Base-by-base conservation (phyloP, 164 flowering plant genomes). In the Vitis rotundifolia region DNA sequence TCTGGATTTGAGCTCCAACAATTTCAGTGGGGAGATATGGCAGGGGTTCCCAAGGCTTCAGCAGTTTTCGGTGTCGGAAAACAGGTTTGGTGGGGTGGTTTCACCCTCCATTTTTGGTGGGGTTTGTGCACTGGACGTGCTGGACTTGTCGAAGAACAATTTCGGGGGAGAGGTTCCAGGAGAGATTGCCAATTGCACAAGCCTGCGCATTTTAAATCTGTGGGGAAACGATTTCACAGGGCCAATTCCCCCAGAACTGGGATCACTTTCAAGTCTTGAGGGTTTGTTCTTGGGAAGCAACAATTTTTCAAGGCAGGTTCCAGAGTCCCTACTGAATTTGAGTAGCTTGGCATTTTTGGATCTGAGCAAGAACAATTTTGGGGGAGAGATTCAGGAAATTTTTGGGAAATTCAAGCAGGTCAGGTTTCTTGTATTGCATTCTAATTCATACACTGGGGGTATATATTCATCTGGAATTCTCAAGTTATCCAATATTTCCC, bases 191-290 rank as follows among this genome's bases (percentile, higher is more conserved):
- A 82, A 80, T n/a, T 94, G 97, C 66, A 61, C 52, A 59, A 75
- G 65, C 11, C 63, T 94, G 81, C 14, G 1, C 3, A 58, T 63
- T 8, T 68, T 94, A 76, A 80, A 80, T 70, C 56, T 94, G 10
- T 80, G 81, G 79, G 93, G 93, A 52, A 94, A 94, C 71, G 64
- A 67, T 8, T 91, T 94, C 74, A 72, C 74, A 0, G 98, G 97
- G 11, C 48, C 3, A 49, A 82, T 89, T 53, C 97, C 97, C 0
- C 1, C 73, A 0, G 85, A 81, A 56, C 80, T 94, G 0, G 98
- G 97, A 0, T 64, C 49, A 5, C 70, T 92, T 68, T 68, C 81
- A 1, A 69, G 68, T n/a, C 81, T 94, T 1, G 57, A 72, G 69
- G 81, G 70, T 9, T 76, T 94, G 71, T 67, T 72, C 70, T 70